phyloP scores from a whole-genome alignment of 768 basidiomycete genomes.

The Kwoniella sp. region DNA sequence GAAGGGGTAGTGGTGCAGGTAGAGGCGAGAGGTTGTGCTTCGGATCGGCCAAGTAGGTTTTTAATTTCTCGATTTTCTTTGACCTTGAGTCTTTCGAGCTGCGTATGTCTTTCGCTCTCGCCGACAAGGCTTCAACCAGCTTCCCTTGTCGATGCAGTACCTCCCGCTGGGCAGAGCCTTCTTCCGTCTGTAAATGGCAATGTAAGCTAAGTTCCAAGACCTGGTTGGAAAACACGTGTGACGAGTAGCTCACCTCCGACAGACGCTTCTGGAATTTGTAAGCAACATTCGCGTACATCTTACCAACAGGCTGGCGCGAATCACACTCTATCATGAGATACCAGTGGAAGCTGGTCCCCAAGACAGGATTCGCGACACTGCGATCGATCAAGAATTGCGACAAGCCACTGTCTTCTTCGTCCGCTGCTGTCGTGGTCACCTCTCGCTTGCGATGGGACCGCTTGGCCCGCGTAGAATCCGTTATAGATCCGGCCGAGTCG shows the following conservation, averaged over 20 bases:
- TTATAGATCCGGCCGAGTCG: slow-evolving; percentile 66
- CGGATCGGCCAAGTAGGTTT: slow-evolving; percentile 77
- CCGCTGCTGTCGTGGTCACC: slow-evolving; percentile 9
- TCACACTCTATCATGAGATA: slow-evolving; percentile 94
- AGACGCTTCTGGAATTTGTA: slow-evolving; percentile 88
- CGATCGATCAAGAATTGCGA: slow-evolving; percentile 88
- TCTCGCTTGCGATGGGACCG: slow-evolving; percentile 26
- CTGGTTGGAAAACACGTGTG: not conserved
- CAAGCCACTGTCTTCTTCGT: slow-evolving; percentile 81
- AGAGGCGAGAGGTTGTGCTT: slow-evolving; percentile 82
- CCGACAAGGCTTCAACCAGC: slow-evolving; percentile 80
- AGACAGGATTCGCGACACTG: slow-evolving; percentile 75
- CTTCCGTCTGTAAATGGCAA: slow-evolving; percentile 56
- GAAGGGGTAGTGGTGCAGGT: slow-evolving; percentile 73
- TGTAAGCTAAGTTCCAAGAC: slow-evolving; percentile 1
- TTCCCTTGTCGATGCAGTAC: slow-evolving; percentile 89
- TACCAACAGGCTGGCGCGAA: slow-evolving; percentile 74
- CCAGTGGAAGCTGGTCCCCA: slow-evolving; percentile 95
- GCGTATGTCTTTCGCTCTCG: slow-evolving; percentile 82
- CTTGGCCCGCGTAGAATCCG: slow-evolving; percentile 10
- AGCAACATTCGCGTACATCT: slow-evolving; percentile 90
- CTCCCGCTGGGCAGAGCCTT: slow-evolving; percentile 79
- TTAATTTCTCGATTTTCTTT: slow-evolving; percentile 96
- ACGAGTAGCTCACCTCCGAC: slow-evolving; percentile 65
- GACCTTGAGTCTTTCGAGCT: slow-evolving; percentile 89